Evolutionary conservation across 2,329 filamentous ascomycete genomes (phyloP), one percentile per base, ranked within the genome.

Genomic region (Xylaria sp.): DNA sequence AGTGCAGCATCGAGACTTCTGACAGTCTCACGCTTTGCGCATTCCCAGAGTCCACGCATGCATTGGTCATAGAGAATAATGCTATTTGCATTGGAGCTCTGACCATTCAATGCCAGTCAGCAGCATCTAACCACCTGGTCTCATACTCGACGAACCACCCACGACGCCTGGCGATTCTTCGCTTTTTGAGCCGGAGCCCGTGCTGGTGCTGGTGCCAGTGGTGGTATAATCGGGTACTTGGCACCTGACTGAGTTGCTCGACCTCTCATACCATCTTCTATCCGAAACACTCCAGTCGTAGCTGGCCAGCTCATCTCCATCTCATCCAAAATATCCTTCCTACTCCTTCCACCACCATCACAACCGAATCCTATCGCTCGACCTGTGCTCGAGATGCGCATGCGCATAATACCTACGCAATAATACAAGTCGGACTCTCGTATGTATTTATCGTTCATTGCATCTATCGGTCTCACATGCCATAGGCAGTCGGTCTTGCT

Each of bases 221-320:
- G 39, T 58, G 12, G 55, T 46, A 13, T 25, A 58, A 46, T 58
- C 9, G 46, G 46, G 52, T 55, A 55, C 25, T 46, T 58, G 37
- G 55, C 58, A 46, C 59, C 65, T 58, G 51, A 56, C n/a, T 44
- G 52, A 44, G 51, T 58, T 55, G 58, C 57, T 34, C 57, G 64
- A 66, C 57, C 64, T 56, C 58, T 44, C 32, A 39, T 48, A 51
- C 4, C 39, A 28, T 20, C 34, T 28, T 34, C 28, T 34, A 55
- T 55, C 25, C 48, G 63, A 41, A 32, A 39, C 51, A 48, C 54
- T 61, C 66, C 63, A 59, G 66, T 69, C 34, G 55, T 28, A 66
- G 50, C 65, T 62, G 39, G 65, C 62, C 70, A 72, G 34, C 70
- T 70, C 65, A 66, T 66, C 68, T 37, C 52, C 65, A 50, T 55